Evolutionary conservation across 129 eudicot genomes (phyloP).

Genomic region (Centaurea solstitialis): DNA sequence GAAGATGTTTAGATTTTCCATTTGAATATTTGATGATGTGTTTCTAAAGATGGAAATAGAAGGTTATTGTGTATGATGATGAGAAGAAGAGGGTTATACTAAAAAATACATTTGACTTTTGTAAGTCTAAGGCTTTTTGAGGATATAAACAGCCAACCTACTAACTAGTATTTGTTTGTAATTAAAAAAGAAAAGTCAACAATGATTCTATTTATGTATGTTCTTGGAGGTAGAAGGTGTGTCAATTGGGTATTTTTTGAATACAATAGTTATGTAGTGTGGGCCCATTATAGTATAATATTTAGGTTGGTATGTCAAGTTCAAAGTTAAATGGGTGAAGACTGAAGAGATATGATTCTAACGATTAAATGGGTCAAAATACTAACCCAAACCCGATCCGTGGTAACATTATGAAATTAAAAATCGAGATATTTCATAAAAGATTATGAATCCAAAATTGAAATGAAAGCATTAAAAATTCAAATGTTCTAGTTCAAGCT

Average conservation of each 20-base stretch:
- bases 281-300: not conserved
- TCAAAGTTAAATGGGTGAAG: too few relatives aligned
- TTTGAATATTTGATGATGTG: conserved; percentile 20
- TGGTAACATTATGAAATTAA: too few relatives aligned
- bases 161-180: conserved; percentile 12
- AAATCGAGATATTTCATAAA: too few relatives aligned
- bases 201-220: not conserved
- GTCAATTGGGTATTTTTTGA: not conserved
- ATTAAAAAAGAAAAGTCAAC: conserved; percentile 22
- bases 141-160: conserved; percentile 22
- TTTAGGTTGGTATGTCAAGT: too few relatives aligned
- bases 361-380: too few relatives aligned
- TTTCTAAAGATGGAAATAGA: conserved; percentile 17
- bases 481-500: too few relatives aligned
- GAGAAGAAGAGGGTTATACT: conserved; percentile 6
- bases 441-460: too few relatives aligned
- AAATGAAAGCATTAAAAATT: too few relatives aligned
- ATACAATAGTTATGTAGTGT: not conserved
- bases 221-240: not conserved
- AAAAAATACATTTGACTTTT: conserved; percentile 29
- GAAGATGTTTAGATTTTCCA: conserved; percentile 36
- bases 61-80: conserved; percentile 15
- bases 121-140: conserved; percentile 34
- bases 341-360: too few relatives aligned
- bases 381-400: too few relatives aligned